phyloP scores from a whole-genome alignment of 345 rosid species.

The Populus pruinosa region DNA sequence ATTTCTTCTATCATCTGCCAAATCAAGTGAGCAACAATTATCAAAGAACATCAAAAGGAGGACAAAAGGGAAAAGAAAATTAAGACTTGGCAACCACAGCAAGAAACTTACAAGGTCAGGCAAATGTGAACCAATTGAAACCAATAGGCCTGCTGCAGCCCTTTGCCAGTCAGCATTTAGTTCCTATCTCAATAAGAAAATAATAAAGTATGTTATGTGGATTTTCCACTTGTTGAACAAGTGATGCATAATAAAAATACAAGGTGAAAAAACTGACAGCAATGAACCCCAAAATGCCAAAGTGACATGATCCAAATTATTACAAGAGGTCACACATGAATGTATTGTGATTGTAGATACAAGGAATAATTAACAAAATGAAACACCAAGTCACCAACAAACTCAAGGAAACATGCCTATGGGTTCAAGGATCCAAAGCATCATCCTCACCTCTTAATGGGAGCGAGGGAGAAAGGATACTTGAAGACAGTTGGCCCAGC shows the following conservation, averaged over 20 bases:
- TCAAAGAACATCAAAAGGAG: background rate
- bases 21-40: constrained; percentile 18
- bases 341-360: background rate
- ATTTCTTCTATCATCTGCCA: constrained; percentile 97
- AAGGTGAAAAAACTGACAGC: background rate
- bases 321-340: background rate
- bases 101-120: constrained; percentile 83
- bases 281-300: constrained; percentile 2
- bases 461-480: background rate
- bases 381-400: background rate
- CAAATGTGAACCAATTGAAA: constrained; percentile 81
- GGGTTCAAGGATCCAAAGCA: background rate
- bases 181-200: constrained; percentile 47
- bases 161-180: constrained; percentile 91
- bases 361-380: background rate
- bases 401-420: background rate
- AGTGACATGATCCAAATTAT: background rate
- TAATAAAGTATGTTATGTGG: background rate
- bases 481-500: background rate
- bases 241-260: background rate
- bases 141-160: constrained; percentile 82
- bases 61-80: background rate
- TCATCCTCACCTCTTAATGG: background rate
- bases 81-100: background rate
- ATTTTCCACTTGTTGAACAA: background rate